Percentiles rank a stretch among this genome's conserved stretches.
phyloP scores from a whole-genome alignment of 495 filamentous ascomycete genomes.

The Clavariopsis aquatica region DNA sequence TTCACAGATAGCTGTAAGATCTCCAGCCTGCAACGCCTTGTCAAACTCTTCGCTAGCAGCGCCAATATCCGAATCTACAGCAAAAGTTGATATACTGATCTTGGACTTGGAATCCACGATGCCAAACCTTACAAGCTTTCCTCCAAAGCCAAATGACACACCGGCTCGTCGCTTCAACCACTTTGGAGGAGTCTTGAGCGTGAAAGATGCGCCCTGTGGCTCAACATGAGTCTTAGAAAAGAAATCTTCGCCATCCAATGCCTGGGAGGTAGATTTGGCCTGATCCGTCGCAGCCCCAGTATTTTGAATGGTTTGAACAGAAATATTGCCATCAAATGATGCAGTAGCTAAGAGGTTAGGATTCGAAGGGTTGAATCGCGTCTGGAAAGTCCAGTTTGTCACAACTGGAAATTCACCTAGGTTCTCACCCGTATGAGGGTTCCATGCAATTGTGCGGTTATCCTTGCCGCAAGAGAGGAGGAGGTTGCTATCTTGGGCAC shows the following conservation, averaged over 20 bases:
- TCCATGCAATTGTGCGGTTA: conserved; percentile 94
- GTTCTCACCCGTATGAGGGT: conserved; percentile 80
- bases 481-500: conserved; percentile 84
- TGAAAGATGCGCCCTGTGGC: conserved; percentile 84
- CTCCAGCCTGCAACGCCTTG: conserved; percentile 72
- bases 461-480: conserved; percentile 95
- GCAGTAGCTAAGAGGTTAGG: conserved; percentile 89
- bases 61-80: conserved; percentile 83
- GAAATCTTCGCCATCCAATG: conserved; percentile 90
- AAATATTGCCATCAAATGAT: conserved; percentile 94
- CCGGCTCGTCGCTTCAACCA: conserved; percentile 87
- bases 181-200: conserved; percentile 79
- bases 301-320: conserved; percentile 88
- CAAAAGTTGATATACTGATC: conserved; percentile 80
- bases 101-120: conserved; percentile 64
- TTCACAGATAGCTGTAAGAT: conserved; percentile 78
- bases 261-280: conserved; percentile 61
- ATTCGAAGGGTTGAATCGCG: conserved; percentile 90
- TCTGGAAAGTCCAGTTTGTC: conserved; percentile 98
- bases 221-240: conserved; percentile 91
- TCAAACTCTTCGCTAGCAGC: conserved; percentile 85
- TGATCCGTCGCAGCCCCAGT: conserved; percentile 60
- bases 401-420: conserved; percentile 95
- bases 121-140: conserved; percentile 81
- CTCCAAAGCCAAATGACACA: conserved; percentile 94